Conservation (phyloP, 2,329 filamentous ascomycete genomes). For the Cladosporium phlei region DNA sequence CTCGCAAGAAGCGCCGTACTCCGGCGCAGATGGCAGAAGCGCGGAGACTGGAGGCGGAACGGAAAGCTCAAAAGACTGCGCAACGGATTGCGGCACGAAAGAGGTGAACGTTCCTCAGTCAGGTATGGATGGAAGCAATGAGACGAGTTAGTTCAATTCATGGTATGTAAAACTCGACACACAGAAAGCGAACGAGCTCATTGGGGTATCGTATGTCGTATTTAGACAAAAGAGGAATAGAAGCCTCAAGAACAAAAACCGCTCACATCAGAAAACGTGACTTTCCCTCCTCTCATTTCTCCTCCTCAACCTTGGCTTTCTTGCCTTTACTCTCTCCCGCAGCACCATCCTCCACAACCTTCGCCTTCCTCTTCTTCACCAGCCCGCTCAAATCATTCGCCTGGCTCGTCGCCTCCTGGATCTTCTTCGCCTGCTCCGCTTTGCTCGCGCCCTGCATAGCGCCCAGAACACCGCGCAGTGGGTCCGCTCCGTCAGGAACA, state of each 20-base stretch:
- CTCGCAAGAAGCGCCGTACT: conserved; percentile 7
- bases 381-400: conserved; percentile 71
- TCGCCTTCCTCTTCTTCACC: conserved; percentile 48
- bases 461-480: conserved; percentile 59
- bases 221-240: neutral
- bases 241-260: neutral
- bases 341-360: conserved; percentile 14
- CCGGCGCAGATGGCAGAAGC: conserved; percentile 10
- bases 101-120: neutral
- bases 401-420: conserved; percentile 67
- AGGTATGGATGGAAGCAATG: neutral
- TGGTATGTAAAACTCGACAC: neutral
- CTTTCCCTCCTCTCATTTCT: neutral
- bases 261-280: neutral
- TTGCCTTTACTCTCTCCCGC: conserved; percentile 12
- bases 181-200: neutral
- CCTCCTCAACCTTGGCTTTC: conserved; percentile 28
- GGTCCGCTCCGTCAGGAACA: conserved; percentile 39
- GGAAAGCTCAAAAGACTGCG: neutral
- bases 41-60: neutral
- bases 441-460: conserved; percentile 59
- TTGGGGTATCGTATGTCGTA: conserved; percentile 6
- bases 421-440: conserved; percentile 56
- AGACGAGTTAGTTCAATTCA: neutral
- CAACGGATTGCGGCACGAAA: neutral